Percentiles rank a stretch among this genome's conserved stretches.
Conservation (phyloP, 306 rosid species). For the Fragaria ananassa region DNA sequence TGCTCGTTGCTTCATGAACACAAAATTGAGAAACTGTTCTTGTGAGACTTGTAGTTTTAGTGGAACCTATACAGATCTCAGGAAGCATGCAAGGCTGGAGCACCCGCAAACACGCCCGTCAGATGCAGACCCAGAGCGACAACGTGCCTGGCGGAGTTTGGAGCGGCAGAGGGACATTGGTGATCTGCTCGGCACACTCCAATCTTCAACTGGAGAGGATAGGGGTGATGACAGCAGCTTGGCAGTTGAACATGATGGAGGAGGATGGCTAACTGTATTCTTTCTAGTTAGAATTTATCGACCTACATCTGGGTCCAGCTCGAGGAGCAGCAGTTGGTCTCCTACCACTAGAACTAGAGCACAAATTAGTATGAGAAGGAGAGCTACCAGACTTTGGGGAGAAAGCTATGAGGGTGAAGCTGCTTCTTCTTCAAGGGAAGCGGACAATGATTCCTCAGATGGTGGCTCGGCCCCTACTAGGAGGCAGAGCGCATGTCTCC, state of each 20-base stretch:
- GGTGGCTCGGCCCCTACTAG: conserved; percentile 56
- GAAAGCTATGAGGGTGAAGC: conserved; percentile 78
- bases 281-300: conserved; percentile 73
- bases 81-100: conserved; percentile 92
- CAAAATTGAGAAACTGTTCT: conserved; percentile 82
- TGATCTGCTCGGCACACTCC: conserved; percentile 88
- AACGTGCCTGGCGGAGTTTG: conserved; percentile 85
- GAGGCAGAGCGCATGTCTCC: conserved; percentile 50
- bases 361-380: conserved; percentile 72
- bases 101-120: conserved; percentile 91
- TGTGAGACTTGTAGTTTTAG: conserved; percentile 75
- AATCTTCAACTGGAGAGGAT: conserved; percentile 75
- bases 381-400: conserved; percentile 76
- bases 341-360: conserved; percentile 67
- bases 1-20: conserved; percentile 91
- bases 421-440: conserved; percentile 70
- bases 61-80: conserved; percentile 80
- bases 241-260: conserved; percentile 69
- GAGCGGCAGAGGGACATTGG: conserved; percentile 96
- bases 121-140: conserved; percentile 84
- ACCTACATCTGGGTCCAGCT: conserved; percentile 44
- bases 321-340: conserved; percentile 62
- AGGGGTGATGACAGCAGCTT: conserved; percentile 63
- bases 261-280: conserved; percentile 82
- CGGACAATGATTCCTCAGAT: conserved; percentile 76